Base-by-base conservation (phyloP, 1,139 yeast genomes). In the Casaregolazyma lundiana region DNA sequence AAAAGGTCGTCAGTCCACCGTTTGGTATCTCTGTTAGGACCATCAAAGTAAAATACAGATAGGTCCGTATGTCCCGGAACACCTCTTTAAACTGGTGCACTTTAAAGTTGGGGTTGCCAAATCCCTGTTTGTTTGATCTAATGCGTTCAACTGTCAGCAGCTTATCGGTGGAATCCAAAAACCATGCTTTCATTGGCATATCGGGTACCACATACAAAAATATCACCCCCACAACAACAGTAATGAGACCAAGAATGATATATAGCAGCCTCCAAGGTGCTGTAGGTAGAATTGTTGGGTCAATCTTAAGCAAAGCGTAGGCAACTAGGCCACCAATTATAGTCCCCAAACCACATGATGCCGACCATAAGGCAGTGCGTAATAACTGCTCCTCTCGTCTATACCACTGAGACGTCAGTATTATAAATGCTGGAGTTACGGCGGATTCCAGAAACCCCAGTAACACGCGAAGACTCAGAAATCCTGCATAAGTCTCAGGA, bases 361-460 rank as follows among this genome's bases (percentile, higher is more conserved):
- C 74, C 44, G 77, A 76, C 69, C 76, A 74, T 34, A 73, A 51
- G 44, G 72, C 70, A 38, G 74, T 71, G 55, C 82, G 66, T 22
- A 73, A 65, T 47, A 76, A 71, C 50, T 76, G 80, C 55, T 78
- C 84, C 11, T 71, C 68, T 49, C 72, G 70, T 20, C 68, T 70
- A 58, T 75, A 78, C 69, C 77, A 79, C 66, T 75, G 77, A 11
- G 78, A 69, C 6, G 80, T 74, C 29, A 81, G 67, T 19, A 81
- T 71, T 24, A 80, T 75, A 54, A 78, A 75, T 0, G 81, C 81
- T 1, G 84, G 86, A 16, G 81, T 75, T 48, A 77, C 67, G 3
- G 77, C 69, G 41, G 77, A 69, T 59, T 82, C 88, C 39, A 78
- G 68, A 45, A 72, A 60, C 1, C 88, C 89, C 26, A 80, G 58